Conservation (phyloP, 108 stramenopile species). For the Nitzschia palea region DNA sequence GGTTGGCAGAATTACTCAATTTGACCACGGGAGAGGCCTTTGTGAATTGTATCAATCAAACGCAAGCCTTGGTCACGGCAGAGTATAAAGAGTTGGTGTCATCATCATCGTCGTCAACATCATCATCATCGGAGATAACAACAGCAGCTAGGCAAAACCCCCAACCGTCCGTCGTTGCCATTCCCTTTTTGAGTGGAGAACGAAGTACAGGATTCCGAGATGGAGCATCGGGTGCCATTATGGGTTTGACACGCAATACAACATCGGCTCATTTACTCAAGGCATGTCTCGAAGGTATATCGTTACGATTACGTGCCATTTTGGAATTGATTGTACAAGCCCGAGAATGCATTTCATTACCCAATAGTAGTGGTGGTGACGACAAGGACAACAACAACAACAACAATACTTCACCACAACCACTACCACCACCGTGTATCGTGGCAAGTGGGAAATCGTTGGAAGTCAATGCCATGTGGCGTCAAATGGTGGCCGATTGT, state of each 20-base stretch:
- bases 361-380: background rate
- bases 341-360: background rate
- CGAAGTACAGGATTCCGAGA: conserved; percentile 77
- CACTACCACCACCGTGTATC: no score
- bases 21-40: conserved; percentile 43
- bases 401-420: no score
- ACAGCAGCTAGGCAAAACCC: no score
- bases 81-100: background rate
- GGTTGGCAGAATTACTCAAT: conserved; percentile 64
- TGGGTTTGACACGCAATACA: conserved; percentile 72
- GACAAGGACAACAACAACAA: background rate
- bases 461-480: conserved; percentile 72
- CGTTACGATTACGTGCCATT: conserved; percentile 58
- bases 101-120: background rate
- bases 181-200: conserved; percentile 81
- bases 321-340: conserved; percentile 39
- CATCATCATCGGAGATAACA: background rate
- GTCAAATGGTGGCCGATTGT: conserved; percentile 79
- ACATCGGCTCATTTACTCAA: conserved; percentile 60
- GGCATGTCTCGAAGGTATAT: conserved; percentile 69
- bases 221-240: conserved; percentile 65
- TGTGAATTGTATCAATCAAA: conserved; percentile 45
- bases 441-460: conserved; percentile 80
- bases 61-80: conserved; percentile 16
- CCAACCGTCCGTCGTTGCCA: conserved; percentile 23